A percentile compares a stretch with the other conserved stretches of the same genome.
These are phyloP conservation scores for Phylloporus rhodoxanthus DNA, from an alignment of 768 basidiomycete genomes.

Conservation along the genomic window DNA sequence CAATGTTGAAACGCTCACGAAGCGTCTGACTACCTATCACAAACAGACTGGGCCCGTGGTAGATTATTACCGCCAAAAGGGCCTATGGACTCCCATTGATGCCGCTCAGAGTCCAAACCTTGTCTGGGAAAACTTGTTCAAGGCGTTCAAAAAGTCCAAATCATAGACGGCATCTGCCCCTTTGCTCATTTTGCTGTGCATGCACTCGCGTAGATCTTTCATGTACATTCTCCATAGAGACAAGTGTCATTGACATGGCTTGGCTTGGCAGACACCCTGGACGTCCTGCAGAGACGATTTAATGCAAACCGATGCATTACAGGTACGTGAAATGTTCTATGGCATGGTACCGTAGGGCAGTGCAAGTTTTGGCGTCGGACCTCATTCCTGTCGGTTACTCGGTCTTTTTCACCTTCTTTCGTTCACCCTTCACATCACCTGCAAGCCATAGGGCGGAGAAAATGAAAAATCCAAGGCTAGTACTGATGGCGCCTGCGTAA, in stretches of 20 bases:
- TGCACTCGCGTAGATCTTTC: constrained; percentile 16
- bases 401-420: constrained; percentile 38
- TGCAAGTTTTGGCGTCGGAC: constrained; percentile 3
- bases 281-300: not conserved
- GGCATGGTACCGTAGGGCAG: constrained; percentile 2
- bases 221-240: constrained; percentile 25
- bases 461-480: constrained; percentile 75
- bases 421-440: constrained; percentile 65
- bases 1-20: constrained; percentile 90
- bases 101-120: constrained; percentile 89
- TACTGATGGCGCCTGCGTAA: constrained; percentile 87
- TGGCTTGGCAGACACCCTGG: not conserved
- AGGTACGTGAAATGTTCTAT: constrained; percentile 20
- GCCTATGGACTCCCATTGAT: constrained; percentile 87
- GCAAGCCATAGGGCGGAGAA: constrained; percentile 87
- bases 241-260: constrained; percentile 2
- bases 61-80: constrained; percentile 90
- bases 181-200: not conserved
- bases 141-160: constrained; percentile 46
- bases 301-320: constrained; percentile 9
- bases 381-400: constrained; percentile 21
- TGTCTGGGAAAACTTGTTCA: constrained; percentile 81
- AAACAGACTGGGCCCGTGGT: constrained; percentile 92
- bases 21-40: constrained; percentile 87
- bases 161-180: constrained; percentile 11